Conservation (phyloP, 1,139 yeast species). For the Yamadazyma atmosphaerica region DNA sequence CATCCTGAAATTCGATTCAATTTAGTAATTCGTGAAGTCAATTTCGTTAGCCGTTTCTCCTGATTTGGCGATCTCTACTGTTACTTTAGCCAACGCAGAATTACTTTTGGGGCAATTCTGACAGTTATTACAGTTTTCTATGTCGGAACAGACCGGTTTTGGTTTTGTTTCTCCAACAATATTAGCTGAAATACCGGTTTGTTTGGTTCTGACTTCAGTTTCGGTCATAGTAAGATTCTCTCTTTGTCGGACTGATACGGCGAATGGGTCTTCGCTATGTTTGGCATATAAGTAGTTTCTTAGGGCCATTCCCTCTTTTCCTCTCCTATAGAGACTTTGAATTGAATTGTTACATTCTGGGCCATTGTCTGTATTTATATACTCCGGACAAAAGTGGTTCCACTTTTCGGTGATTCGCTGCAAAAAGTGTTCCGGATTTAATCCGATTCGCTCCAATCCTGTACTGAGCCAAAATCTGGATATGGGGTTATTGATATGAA, state of each 20-base stretch:
- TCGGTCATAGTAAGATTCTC: neutral
- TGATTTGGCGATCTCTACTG: slow-evolving; percentile 13
- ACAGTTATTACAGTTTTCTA: slow-evolving; percentile 25
- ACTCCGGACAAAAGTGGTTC: slow-evolving; percentile 12
- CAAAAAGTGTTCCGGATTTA: neutral
- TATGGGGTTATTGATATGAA: neutral
- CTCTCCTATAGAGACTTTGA: too few species aligned
- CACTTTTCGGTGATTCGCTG: slow-evolving; percentile 12
- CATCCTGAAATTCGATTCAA: neutral
- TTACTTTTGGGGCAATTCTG: slow-evolving; percentile 27
- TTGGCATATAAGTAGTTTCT: slow-evolving; percentile 46
- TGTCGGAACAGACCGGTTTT: slow-evolving; percentile 6
- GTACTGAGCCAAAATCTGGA: neutral
- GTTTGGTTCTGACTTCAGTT: neutral
- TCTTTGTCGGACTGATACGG: slow-evolving; percentile 11
- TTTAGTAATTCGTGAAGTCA: slow-evolving; percentile 9
- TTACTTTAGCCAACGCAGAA: slow-evolving; percentile 9
- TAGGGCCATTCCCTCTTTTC: slow-evolving; percentile 31
- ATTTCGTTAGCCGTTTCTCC: slow-evolving; percentile 7
- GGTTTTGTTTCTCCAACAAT: neutral
- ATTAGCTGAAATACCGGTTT: too few species aligned
- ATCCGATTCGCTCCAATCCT: neutral
- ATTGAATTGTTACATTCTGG: too few species aligned
- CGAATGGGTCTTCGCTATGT: slow-evolving; percentile 28
- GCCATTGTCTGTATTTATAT: neutral